Evolutionary conservation across 176 grass and related monocot genomes (phyloP).

Genomic region (Zizania latifolia): DNA sequence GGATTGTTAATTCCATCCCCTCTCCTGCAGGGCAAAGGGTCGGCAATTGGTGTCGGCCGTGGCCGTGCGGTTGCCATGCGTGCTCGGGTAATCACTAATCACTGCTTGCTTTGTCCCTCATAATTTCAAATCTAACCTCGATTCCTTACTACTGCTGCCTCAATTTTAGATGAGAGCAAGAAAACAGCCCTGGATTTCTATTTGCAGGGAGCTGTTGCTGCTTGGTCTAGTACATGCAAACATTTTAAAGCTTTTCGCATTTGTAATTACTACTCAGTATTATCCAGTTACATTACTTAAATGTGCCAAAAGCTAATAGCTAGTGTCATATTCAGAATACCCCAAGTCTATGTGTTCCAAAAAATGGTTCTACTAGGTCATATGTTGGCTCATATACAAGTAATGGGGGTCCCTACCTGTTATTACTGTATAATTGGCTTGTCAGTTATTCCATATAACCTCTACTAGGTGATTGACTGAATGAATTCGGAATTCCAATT

Average conservation of each 20-base stretch:
- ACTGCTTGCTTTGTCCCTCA: background rate
- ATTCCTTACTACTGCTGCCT: background rate
- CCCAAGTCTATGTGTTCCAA: no score
- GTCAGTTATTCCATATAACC: background rate
- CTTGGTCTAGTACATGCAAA: background rate
- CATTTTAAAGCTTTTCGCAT: background rate
- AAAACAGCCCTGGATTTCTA: background rate
- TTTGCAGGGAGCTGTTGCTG: background rate
- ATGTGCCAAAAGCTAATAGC: no score
- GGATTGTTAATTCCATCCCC: no score
- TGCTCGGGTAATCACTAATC: slow-evolving; percentile 61
- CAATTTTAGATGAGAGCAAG: background rate
- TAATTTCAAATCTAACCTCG: background rate
- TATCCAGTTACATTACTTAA: no score
- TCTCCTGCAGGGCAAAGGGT: slow-evolving; percentile 43
- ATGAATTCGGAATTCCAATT: background rate
- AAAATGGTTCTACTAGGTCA: no score
- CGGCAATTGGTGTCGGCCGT: slow-evolving; percentile 61
- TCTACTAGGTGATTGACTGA: background rate
- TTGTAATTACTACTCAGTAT: no score
- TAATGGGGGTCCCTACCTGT: no score
- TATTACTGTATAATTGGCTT: background rate
- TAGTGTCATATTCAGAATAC: no score
- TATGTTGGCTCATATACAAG: background rate
- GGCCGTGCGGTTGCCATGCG: slow-evolving; percentile 63